phyloP scores from a whole-genome alignment of 176 grass and related monocot genomes.

The Aegilops tauschii region DNA sequence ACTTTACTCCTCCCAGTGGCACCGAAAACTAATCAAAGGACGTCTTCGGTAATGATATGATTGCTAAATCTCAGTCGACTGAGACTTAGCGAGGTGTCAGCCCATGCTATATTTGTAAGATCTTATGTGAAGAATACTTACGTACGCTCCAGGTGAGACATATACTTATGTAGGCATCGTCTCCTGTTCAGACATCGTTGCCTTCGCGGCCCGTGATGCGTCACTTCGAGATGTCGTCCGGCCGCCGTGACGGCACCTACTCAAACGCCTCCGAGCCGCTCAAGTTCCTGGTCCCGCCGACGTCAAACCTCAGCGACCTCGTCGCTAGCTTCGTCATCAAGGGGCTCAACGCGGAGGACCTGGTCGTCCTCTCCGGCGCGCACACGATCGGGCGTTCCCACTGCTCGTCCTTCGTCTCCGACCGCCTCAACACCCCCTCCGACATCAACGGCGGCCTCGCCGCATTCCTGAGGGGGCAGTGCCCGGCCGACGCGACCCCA shows the following conservation, averaged over 20 bases:
- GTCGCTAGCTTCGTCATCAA: not conserved
- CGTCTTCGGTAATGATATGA: too few species aligned
- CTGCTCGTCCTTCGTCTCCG: slow-evolving; percentile 35
- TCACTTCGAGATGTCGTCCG: not conserved
- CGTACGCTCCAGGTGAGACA: too few species aligned
- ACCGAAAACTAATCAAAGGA: too few species aligned
- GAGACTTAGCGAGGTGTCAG: too few species aligned
- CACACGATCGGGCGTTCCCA: slow-evolving; percentile 3
- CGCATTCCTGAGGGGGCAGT: not conserved
- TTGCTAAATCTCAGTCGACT: too few species aligned
- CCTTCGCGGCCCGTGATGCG: not conserved
- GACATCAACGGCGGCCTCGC: not conserved
- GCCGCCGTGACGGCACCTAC: slow-evolving; percentile 2
- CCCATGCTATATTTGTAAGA: too few species aligned
- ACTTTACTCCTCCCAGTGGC: too few species aligned
- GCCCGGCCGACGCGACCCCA: not conserved
- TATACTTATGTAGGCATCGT: not conserved
- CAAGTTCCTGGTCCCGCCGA: not conserved
- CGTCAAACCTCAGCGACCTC: not conserved
- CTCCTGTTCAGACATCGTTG: not conserved
- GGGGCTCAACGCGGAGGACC: not conserved
- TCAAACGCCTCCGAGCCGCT: not conserved
- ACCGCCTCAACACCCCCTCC: not conserved
- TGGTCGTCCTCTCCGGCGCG: slow-evolving; percentile 4
- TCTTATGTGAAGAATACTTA: too few species aligned